These are phyloP conservation scores for Singerocomus inundabilis DNA, from an alignment of 1,284 basidiomycete species.

Conservation along the genomic window DNA sequence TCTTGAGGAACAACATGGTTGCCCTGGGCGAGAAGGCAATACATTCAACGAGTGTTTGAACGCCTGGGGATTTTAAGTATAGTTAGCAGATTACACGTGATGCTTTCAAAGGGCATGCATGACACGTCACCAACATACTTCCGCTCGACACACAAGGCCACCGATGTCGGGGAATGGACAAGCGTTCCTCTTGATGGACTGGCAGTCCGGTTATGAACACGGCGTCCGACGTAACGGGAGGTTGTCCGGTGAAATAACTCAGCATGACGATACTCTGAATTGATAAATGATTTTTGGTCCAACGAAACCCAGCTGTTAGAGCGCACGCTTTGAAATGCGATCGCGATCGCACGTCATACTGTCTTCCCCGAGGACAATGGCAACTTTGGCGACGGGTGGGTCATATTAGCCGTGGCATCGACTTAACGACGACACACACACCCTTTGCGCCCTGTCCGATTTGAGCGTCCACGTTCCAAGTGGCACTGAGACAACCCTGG, in stretches of 20 bases:
- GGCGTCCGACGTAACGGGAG: background rate
- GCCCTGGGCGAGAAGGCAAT: background rate
- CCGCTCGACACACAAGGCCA: background rate
- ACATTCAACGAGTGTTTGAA: background rate
- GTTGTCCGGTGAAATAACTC: background rate
- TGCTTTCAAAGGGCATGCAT: slow-evolving; percentile 2
- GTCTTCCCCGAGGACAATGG: too few species aligned
- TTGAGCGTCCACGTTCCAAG: too few species aligned
- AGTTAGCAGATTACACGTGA: slow-evolving; percentile 18
- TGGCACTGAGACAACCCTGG: too few species aligned
- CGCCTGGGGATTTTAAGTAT: slow-evolving; percentile 14
- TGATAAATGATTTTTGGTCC: too few species aligned
- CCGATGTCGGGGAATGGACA: slow-evolving; percentile 1
- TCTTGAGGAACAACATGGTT: slow-evolving; percentile 25
- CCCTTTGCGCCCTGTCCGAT: too few species aligned
- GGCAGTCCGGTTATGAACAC: background rate
- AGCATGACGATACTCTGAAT: background rate
- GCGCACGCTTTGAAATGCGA: too few species aligned
- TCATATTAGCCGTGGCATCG: too few species aligned
- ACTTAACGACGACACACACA: too few species aligned
- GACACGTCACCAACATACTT: background rate
- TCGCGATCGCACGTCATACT: too few species aligned
- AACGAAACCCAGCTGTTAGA: too few species aligned
- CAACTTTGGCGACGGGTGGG: too few species aligned
- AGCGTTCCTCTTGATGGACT: background rate